phyloP scores from a whole-genome alignment of 441 rosid species.

The Heliophila coronopifolia region DNA sequence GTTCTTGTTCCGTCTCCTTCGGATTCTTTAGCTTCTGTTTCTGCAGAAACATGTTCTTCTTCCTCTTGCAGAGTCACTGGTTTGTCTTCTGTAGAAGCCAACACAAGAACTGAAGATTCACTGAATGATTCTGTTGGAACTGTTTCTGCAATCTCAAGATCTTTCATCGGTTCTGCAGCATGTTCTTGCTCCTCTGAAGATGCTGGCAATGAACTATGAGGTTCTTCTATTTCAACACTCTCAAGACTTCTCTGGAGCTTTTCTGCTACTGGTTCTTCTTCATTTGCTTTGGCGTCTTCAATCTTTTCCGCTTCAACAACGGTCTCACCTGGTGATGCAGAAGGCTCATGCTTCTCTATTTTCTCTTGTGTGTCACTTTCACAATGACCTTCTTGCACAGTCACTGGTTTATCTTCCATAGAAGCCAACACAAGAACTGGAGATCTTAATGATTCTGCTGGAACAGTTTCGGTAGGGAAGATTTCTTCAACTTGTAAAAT shows the following conservation, averaged over 20 bases:
- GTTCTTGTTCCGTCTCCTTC: slow-evolving; percentile 13
- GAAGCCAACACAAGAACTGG: slow-evolving; percentile 20
- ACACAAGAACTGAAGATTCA: slow-evolving; percentile 17
- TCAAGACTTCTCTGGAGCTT: slow-evolving; percentile 17
- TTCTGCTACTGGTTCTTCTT: slow-evolving; percentile 18
- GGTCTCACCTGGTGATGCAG: no score
- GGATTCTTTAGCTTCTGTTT: slow-evolving; percentile 13
- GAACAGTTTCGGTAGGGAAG: no score
- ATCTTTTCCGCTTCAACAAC: slow-evolving; percentile 7
- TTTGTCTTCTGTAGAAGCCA: slow-evolving; percentile 22
- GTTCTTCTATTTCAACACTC: slow-evolving; percentile 8
- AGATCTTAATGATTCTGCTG: not conserved
- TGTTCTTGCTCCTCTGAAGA: not conserved
- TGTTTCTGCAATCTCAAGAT: slow-evolving; percentile 9
- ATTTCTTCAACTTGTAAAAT: slow-evolving; percentile 1
- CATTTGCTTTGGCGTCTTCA: slow-evolving; percentile 9
- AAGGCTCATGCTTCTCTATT: no score
- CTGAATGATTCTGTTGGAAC: slow-evolving; percentile 8
- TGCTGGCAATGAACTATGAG: slow-evolving; percentile 11
- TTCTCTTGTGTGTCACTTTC: no score
- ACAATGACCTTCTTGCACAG: slow-evolving; percentile 28
- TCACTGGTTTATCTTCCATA: slow-evolving; percentile 19
- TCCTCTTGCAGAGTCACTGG: slow-evolving; percentile 25
- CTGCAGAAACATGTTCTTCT: slow-evolving; percentile 19
- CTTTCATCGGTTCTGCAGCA: slow-evolving; percentile 22